Evolutionary conservation across 768 basidiomycete species (phyloP).

Genomic region (Collybiopsis luxurians): DNA sequence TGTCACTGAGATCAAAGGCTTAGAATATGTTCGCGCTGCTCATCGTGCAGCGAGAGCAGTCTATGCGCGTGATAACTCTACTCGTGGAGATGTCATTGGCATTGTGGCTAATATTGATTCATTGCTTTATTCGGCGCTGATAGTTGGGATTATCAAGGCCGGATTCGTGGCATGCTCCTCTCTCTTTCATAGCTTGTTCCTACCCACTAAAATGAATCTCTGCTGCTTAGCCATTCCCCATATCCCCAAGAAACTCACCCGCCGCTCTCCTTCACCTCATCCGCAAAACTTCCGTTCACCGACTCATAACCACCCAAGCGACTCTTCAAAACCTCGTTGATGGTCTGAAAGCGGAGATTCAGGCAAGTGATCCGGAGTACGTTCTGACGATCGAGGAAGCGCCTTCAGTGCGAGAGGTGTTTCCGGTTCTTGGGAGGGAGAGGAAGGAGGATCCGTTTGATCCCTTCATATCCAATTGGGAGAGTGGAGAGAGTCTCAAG

Average conservation of each 20-base stretch:
- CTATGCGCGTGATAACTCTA: constrained; percentile 8
- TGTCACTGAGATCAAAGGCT: constrained; percentile 18
- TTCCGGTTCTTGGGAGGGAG: constrained; percentile 26
- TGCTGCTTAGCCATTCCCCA: constrained; percentile 30
- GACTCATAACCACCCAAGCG: constrained; percentile 25
- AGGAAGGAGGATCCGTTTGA: constrained; percentile 5
- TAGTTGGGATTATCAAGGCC: constrained; percentile 23
- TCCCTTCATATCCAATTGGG: constrained; percentile 9
- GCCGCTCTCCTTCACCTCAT: constrained; percentile 31
- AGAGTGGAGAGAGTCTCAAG: background rate
- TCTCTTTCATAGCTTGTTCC: constrained; percentile 7
- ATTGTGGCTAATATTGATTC: constrained; percentile 29
- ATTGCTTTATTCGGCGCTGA: constrained; percentile 23
- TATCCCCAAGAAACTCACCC: constrained; percentile 34
- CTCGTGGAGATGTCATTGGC: constrained; percentile 24
- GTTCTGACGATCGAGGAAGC: constrained; percentile 11
- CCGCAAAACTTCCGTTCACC: constrained; percentile 25
- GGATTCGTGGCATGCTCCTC: constrained; percentile 25
- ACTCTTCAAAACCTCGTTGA: constrained; percentile 21
- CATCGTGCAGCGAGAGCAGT: constrained; percentile 25
- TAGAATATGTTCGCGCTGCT: constrained; percentile 25
- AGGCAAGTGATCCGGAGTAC: constrained; percentile 5
- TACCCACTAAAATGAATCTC: background rate
- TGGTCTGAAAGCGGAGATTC: constrained; percentile 13
- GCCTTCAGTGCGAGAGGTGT: constrained; percentile 17